Base-by-base conservation (phyloP, 805 yeast species). In the Lachancea lanzarotensis region DNA sequence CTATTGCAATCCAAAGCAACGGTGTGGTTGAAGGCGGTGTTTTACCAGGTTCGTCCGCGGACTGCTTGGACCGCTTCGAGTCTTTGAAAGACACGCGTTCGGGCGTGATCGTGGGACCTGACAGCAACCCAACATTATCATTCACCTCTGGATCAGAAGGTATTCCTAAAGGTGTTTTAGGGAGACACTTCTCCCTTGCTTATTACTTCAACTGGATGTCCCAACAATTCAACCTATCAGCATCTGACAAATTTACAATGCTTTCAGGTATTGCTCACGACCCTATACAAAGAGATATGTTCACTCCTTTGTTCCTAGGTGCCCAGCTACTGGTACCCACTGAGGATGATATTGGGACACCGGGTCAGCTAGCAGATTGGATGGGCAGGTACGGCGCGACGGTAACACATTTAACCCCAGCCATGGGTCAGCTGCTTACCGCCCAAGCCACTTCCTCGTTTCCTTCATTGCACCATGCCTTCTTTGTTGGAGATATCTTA, bases 161-260 rank as follows among this genome's bases (percentile, higher is more conserved):
- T 65, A 73, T 91, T 52, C 99, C 99, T 55, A 93, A 93, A 69
- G 99, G 99, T 72, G 99, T 93, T 19, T 75, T 89, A 48, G 99
- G 99, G 42, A 85, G 99, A 69, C 99, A 93, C 62, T 95, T 81
- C 68, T 91, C 98, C 0, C 72, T 93, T 49, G 96, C 98, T 2
- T 93, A 93, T 71, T 93, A 93, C 69, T 93, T 93, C 77, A 95
- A 95, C 31, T 93, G 99, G 99, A 93, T 93, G 99, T 74, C 97
- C 16, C 67, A 86, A 65, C 77, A 82, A 37, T 93, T 93, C 59
- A 79, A 81, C 29, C 75, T 93, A 33, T 75, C 84, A 35, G 83
- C 76, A 44, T 75, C 80, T 30, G 98, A 95, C 66, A 84, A 74
- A 59, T 93, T 93, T 71, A 93, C 99, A 17, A 93, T 93, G 99